Evolutionary conservation across 139 green algal genomes (phyloP), one percentile per base, ranked within the genome.

Genomic region (Gonium pectorale): DNA sequence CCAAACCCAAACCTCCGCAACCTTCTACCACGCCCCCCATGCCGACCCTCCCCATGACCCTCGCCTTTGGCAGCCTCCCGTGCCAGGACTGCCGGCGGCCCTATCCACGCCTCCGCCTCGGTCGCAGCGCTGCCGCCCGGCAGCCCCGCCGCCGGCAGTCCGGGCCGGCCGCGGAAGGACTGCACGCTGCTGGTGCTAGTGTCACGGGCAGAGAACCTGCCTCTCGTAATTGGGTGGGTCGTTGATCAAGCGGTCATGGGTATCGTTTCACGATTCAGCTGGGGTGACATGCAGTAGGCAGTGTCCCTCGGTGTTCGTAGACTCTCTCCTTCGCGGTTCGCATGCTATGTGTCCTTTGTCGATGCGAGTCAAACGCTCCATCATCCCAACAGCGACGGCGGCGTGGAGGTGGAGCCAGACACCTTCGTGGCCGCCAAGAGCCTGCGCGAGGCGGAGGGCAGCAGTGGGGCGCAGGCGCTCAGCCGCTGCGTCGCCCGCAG

Each of bases 201-300:
- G 72, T 62, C 54, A 1, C 67, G 78, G 6, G 87, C 83, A 1
- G 87, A 89, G 29, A 87, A 87, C 52, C 56, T 91, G 64, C 87
- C 87, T 1, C 60, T 81, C 3, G 87, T 91, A 6, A 60, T 73
- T 31, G 73, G 80, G 77, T 83, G 77, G 35, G 75, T 29, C 5
- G 67, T n/a, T n/a, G n/a, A n/a, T n/a, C n/a, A n/a, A n/a, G n/a
- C n/a, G n/a, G n/a, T n/a, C n/a, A n/a, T n/a, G n/a, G n/a, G n/a
- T n/a, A n/a, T n/a, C n/a, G n/a, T n/a, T n/a, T n/a, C n/a, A n/a
- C n/a, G n/a, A n/a, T n/a, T n/a, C n/a, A n/a, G n/a, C n/a, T n/a
- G n/a, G n/a, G n/a, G n/a, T n/a, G n/a, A n/a, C n/a, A n/a, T n/a
- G n/a, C n/a, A n/a, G n/a, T n/a, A n/a, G n/a, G n/a, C n/a, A n/a